Evolutionary conservation across 1,139 yeast genomes (phyloP).

Genomic region (Candida glucosophila): DNA sequence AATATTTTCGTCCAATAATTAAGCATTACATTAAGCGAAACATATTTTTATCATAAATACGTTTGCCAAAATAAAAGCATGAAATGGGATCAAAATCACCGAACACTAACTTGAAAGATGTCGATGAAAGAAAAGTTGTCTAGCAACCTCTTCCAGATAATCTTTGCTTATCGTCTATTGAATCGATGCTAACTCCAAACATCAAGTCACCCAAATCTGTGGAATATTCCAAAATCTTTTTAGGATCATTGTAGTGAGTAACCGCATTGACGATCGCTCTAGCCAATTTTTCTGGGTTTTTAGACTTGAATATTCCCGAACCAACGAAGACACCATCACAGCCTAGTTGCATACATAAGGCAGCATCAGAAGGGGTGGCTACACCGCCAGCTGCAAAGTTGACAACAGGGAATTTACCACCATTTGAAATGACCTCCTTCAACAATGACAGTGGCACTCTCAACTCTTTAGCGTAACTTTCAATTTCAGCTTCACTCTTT

Average conservation of each 20-base stretch:
- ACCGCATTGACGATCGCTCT: constrained; percentile 77
- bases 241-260: constrained; percentile 62
- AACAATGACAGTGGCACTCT: constrained; percentile 55
- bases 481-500: constrained; percentile 37
- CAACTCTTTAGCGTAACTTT: constrained; percentile 44
- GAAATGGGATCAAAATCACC: too few relatives aligned
- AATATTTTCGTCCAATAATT: constrained; percentile 14
- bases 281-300: constrained; percentile 70
- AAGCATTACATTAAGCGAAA: neutral
- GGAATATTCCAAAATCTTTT: constrained; percentile 58
- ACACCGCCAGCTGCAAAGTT: constrained; percentile 90
- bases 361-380: constrained; percentile 87
- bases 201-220: constrained; percentile 71
- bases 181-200: constrained; percentile 57
- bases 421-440: constrained; percentile 39
- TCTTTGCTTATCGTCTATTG: constrained; percentile 39
- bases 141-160: constrained; percentile 50
- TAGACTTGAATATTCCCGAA: constrained; percentile 77
- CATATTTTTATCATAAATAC: too few relatives aligned
- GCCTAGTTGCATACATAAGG: constrained; percentile 84
- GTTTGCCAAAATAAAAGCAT: too few relatives aligned
- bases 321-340: constrained; percentile 90
- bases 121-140: constrained; percentile 5
- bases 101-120: too few relatives aligned
- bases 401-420: constrained; percentile 72